Evolutionary conservation across 2,329 filamentous ascomycete genomes (phyloP).

Genomic region (Monilinia fructicola): DNA sequence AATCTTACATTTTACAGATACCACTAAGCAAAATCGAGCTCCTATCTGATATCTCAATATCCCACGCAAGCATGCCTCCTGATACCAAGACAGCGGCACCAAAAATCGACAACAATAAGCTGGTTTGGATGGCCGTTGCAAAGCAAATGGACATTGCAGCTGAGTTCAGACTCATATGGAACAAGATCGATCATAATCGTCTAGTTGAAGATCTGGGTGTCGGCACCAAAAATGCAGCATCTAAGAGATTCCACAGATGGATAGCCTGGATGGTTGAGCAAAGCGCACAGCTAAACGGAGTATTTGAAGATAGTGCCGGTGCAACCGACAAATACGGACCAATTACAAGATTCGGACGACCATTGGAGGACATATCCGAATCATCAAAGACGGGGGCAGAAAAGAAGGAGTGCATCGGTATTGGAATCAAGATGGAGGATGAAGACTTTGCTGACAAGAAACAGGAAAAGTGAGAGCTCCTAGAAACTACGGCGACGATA

Average conservation of each 20-base stretch:
- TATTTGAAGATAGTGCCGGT: background rate
- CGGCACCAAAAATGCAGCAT: slow-evolving; percentile 7
- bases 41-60: background rate
- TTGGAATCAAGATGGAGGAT: background rate
- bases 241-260: slow-evolving; percentile 13
- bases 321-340: background rate
- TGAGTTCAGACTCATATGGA: background rate
- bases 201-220: slow-evolving; percentile 4
- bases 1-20: background rate
- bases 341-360: background rate
- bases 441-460: background rate
- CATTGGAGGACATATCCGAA: background rate
- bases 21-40: background rate
- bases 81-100: background rate
- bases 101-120: background rate
- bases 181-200: background rate
- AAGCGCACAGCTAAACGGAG: background rate
- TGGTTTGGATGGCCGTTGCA: slow-evolving; percentile 1
- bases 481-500: background rate
- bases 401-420: background rate
- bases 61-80: background rate
- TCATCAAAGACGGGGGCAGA: background rate
- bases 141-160: background rate
- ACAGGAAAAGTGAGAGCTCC: background rate
- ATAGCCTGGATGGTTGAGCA: background rate